phyloP scores from a whole-genome alignment of 768 basidiomycete species.

The Lactarius vividus region DNA sequence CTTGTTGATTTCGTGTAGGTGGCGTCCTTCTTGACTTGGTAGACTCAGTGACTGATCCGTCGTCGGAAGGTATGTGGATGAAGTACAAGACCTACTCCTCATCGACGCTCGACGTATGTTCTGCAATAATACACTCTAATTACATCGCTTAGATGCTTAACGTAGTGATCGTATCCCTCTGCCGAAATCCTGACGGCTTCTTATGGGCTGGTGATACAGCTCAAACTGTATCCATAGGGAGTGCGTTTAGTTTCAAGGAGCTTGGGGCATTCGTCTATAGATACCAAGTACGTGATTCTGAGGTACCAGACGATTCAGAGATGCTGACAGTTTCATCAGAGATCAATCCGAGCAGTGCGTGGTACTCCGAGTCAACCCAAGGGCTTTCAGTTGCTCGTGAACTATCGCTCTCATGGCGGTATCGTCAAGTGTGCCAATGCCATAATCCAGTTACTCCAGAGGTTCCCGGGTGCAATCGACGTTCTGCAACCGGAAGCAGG shows the following conservation, averaged over 20 bases:
- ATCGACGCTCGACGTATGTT: slow-evolving; percentile 57
- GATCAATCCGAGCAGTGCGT: slow-evolving; percentile 10
- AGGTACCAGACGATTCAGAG: not conserved
- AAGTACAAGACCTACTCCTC: slow-evolving; percentile 69
- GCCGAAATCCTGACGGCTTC: slow-evolving; percentile 61
- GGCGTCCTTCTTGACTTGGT: not conserved
- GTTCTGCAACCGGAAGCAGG: slow-evolving; percentile 53
- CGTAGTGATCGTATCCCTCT: slow-evolving; percentile 59
- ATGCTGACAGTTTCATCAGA: not conserved
- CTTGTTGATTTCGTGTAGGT: slow-evolving; percentile 57
- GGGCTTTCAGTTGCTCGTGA: slow-evolving; percentile 57
- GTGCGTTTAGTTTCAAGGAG: slow-evolving; percentile 69
- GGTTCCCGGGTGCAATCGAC: slow-evolving; percentile 61
- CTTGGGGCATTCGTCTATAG: slow-evolving; percentile 65
- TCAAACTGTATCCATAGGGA: slow-evolving; percentile 71
- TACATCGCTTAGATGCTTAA: not conserved
- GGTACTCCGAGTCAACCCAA: slow-evolving; percentile 31
- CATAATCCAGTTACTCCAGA: slow-evolving; percentile 55
- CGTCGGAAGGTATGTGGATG: slow-evolving; percentile 59
- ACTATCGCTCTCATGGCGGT: slow-evolving; percentile 71
- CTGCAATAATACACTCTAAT: not conserved
- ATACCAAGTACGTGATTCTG: slow-evolving; percentile 46
- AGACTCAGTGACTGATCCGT: not conserved
- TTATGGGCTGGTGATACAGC: slow-evolving; percentile 84
- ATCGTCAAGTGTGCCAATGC: slow-evolving; percentile 69